Percentiles rank a stretch among this genome's conserved stretches.
Conservation (phyloP, 176 grass and related monocot species). For the Echinochloa phyllopogon region DNA sequence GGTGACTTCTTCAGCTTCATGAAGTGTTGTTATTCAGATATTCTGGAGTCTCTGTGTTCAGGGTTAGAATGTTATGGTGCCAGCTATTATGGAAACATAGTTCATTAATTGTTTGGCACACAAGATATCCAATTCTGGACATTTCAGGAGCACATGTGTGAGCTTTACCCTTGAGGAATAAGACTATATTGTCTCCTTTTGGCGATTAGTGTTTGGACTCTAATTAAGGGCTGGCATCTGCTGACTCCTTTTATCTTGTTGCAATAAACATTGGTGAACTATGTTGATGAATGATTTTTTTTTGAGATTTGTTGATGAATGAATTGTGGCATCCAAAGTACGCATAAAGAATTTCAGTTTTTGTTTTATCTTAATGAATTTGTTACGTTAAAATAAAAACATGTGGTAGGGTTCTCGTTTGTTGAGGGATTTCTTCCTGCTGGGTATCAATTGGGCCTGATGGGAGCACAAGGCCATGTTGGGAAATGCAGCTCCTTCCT, state of each 20-base stretch:
- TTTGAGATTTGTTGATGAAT: background rate
- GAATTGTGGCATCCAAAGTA: background rate
- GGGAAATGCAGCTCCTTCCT: no score
- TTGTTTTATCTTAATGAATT: background rate
- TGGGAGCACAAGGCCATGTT: no score
- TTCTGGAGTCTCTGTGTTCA: background rate
- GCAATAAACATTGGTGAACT: background rate
- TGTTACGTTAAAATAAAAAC: background rate
- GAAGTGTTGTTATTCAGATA: conserved; percentile 8
- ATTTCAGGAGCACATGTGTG: background rate
- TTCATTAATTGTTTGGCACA: background rate
- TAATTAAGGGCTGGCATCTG: background rate
- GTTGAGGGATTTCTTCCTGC: background rate
- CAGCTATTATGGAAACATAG: background rate
- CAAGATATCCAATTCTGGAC: background rate
- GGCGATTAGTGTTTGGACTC: background rate
- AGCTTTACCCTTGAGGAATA: background rate
- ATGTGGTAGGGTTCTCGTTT: background rate
- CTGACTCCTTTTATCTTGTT: background rate
- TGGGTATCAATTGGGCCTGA: no score
- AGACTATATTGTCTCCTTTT: background rate
- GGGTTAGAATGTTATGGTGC: background rate
- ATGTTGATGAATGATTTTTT: background rate
- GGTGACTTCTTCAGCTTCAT: conserved; percentile 57
- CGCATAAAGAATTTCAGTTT: background rate